A percentile compares a stretch with the other conserved stretches of the same genome.
Evolutionary conservation across 352 stramenopile species (phyloP).

Genomic region (Pilasporangium apinafurcum): DNA sequence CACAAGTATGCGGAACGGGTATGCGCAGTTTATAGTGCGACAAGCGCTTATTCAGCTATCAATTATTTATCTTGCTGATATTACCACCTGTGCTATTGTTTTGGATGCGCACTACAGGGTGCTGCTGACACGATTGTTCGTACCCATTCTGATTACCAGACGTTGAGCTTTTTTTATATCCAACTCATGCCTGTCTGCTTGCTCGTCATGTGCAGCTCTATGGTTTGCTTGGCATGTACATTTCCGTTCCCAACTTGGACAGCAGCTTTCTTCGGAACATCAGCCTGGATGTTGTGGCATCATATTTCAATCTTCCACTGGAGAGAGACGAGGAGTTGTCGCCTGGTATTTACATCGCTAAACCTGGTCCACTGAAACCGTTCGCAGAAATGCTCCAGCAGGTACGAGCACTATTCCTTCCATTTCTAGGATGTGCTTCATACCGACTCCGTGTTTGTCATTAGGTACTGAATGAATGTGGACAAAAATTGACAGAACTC

Average conservation of each 20-base stretch:
- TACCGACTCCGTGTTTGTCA: not conserved
- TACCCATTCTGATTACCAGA: not conserved
- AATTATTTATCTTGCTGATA: not conserved
- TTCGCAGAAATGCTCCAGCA: not conserved
- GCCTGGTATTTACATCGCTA: constrained; percentile 75
- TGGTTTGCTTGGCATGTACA: constrained; percentile 84
- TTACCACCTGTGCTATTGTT: not conserved
- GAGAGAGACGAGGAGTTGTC: constrained; percentile 71
- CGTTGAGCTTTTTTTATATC: not conserved
- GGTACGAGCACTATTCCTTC: not conserved
- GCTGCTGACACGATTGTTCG: constrained; percentile 73
- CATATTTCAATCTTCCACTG: constrained; percentile 67
- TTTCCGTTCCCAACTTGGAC: constrained; percentile 60
- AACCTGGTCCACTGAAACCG: constrained; percentile 15
- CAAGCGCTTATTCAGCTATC: no score
- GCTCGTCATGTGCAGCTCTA: constrained; percentile 43
- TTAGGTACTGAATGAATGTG: constrained; percentile 52
- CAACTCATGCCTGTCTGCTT: not conserved
- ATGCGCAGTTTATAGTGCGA: not conserved
- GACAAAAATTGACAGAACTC: constrained; percentile 45
- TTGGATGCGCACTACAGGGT: constrained; percentile 22
- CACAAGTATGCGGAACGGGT: constrained; percentile 65
- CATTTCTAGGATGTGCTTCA: not conserved
- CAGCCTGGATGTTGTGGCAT: constrained; percentile 57
- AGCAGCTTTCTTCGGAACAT: constrained; percentile 50